phyloP scores from a whole-genome alignment of 306 rosid genomes.

The Fragaria vesca region DNA sequence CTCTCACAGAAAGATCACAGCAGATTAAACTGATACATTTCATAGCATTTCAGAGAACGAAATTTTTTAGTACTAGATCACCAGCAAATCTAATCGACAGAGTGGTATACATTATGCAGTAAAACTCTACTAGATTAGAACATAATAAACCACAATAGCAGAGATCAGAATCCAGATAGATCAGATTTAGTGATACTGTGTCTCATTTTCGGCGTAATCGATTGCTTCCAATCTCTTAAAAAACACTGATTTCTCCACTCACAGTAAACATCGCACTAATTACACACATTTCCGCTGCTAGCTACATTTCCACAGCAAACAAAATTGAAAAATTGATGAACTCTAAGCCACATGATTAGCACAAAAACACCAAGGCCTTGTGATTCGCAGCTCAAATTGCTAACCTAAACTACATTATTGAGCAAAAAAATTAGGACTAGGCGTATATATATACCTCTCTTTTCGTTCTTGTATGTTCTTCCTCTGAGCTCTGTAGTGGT shows the following conservation, averaged over 20 bases:
- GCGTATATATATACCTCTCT: conserved; percentile 63
- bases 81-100: neutral
- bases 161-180: conserved; percentile 12
- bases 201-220: conserved; percentile 12
- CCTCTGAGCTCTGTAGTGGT: conserved; percentile 96
- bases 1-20: neutral
- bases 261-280: neutral
- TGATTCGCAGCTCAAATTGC: conserved; percentile 17
- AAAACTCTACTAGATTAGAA: neutral
- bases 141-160: neutral
- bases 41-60: neutral
- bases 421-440: conserved; percentile 5
- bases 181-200: conserved; percentile 18
- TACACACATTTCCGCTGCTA: conserved; percentile 14
- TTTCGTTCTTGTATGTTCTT: conserved; percentile 92
- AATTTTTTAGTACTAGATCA: neutral
- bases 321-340: conserved; percentile 23
- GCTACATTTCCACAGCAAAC: conserved; percentile 23
- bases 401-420: conserved; percentile 19
- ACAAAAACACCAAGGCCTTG: neutral
- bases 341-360: neutral
- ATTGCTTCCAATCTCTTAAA: conserved; percentile 15
- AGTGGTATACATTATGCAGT: neutral
- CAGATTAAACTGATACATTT: neutral
- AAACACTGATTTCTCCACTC: conserved; percentile 16